Conservation (phyloP, 2,329 filamentous ascomycete genomes). For the Rutstroemia sp. region DNA sequence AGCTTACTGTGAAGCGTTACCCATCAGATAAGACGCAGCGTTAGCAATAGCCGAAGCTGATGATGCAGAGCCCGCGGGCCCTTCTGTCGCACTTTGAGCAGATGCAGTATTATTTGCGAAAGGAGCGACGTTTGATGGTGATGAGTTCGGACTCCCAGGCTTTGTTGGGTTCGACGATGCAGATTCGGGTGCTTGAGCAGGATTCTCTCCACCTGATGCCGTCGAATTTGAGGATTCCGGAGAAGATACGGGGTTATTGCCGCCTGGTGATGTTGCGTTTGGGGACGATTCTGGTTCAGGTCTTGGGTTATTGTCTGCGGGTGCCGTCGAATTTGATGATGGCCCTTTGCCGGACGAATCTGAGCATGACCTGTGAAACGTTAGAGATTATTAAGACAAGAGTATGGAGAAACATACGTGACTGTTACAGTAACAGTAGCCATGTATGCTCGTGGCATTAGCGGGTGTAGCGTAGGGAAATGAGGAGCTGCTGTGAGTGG, state of each 20-base stretch:
- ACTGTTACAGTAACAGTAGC: conserved; percentile 1
- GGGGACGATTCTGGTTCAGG: too few species aligned
- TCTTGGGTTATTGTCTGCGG: not conserved
- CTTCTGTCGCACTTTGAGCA: not conserved
- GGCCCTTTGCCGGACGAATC: not conserved
- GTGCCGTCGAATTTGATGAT: not conserved
- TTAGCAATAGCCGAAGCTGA: conserved; percentile 2
- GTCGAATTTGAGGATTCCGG: not conserved
- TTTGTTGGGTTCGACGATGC: not conserved
- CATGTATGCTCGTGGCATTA: conserved; percentile 1
- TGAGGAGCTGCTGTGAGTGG: conserved; percentile 2
- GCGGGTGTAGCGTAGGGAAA: not conserved
- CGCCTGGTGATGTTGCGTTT: too few species aligned
- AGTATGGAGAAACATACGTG: not conserved
- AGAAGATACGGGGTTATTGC: too few species aligned
- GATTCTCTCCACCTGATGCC: not conserved
- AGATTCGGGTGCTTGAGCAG: not conserved
- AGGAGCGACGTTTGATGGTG: not conserved
- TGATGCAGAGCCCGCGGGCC: not conserved
- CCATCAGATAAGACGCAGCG: conserved; percentile 1
- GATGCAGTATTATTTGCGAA: conserved; percentile 1
- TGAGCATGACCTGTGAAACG: not conserved
- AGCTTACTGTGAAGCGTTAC: conserved; percentile 1
- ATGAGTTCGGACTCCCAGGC: not conserved
- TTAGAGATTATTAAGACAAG: not conserved